Evolutionary conservation across 2,329 filamentous ascomycete genomes (phyloP).

Genomic region (Exophiala phaeomuriformis): DNA sequence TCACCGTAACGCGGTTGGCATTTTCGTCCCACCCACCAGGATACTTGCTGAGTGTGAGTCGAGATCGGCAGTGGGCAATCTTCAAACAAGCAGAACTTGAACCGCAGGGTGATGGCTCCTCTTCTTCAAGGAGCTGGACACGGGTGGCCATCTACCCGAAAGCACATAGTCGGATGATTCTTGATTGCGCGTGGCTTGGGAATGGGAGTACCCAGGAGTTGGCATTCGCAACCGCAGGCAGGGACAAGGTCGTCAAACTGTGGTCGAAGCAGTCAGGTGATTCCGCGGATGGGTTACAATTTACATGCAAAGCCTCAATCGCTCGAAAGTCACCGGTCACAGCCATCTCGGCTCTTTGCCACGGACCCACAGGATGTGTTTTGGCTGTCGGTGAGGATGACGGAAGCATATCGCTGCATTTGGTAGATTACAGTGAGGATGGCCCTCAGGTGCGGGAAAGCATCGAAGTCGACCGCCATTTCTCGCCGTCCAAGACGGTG

Average conservation of each 20-base stretch:
- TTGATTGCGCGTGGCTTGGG: constrained; percentile 78
- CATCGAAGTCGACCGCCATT: constrained; percentile 22
- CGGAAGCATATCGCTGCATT: constrained; percentile 40
- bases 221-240: constrained; percentile 76
- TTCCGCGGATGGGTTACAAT: constrained; percentile 31
- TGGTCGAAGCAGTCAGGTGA: constrained; percentile 46
- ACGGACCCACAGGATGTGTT: constrained; percentile 29
- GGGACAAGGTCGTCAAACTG: constrained; percentile 76
- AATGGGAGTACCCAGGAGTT: constrained; percentile 27
- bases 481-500: constrained; percentile 57
- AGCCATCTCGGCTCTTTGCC: constrained; percentile 58
- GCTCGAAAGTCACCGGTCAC: constrained; percentile 57
- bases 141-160: constrained; percentile 64
- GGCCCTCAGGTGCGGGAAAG: constrained; percentile 29
- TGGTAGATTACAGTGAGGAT: constrained; percentile 29
- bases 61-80: constrained; percentile 85
- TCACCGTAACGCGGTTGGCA: constrained; percentile 74
- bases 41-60: constrained; percentile 76
- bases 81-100: constrained; percentile 50
- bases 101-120: no score
- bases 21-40: constrained; percentile 65
- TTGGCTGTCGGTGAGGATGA: constrained; percentile 44
- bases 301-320: constrained; percentile 50
- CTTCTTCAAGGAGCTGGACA: constrained; percentile 43
- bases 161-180: constrained; percentile 85